Conservation (phyloP, 495 filamentous ascomycete species). For the Entonaema liquescens region DNA sequence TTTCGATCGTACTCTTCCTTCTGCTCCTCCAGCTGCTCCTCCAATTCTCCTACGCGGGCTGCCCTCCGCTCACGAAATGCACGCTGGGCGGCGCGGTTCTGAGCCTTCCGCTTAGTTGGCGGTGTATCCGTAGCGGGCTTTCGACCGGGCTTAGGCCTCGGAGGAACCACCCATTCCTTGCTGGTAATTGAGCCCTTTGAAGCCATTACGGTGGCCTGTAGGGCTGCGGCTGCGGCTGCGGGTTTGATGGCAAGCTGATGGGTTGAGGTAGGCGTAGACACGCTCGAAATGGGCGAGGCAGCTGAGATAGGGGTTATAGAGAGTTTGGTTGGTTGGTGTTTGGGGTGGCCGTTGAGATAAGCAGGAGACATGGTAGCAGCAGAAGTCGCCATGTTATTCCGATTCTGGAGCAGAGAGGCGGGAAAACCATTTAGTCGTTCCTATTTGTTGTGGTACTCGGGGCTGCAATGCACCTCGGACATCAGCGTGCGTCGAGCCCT, state of each 20-base stretch:
- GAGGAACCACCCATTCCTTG: constrained; percentile 89
- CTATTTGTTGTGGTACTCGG: constrained; percentile 34
- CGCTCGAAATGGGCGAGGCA: constrained; percentile 39
- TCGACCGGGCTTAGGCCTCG: constrained; percentile 89
- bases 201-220: constrained; percentile 35
- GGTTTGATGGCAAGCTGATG: constrained; percentile 44
- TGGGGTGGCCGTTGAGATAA: constrained; percentile 32
- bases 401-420: constrained; percentile 30
- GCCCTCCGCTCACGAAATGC: constrained; percentile 89
- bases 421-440: constrained; percentile 30
- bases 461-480: constrained; percentile 42
- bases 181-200: constrained; percentile 66
- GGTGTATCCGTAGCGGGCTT: constrained; percentile 93
- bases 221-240: constrained; percentile 15
- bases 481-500: constrained; percentile 28
- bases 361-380: constrained; percentile 16
- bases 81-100: constrained; percentile 92
- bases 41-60: constrained; percentile 83
- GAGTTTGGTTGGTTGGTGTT: constrained; percentile 42
- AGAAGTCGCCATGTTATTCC: constrained; percentile 42
- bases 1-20: constrained; percentile 57
- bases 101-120: constrained; percentile 89
- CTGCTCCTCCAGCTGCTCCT: constrained; percentile 78
- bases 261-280: constrained; percentile 41
- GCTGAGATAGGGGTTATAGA: constrained; percentile 42